These are phyloP conservation scores for Trametes sp. DNA, from an alignment of 1,284 basidiomycete species.

Conservation along the genomic window DNA sequence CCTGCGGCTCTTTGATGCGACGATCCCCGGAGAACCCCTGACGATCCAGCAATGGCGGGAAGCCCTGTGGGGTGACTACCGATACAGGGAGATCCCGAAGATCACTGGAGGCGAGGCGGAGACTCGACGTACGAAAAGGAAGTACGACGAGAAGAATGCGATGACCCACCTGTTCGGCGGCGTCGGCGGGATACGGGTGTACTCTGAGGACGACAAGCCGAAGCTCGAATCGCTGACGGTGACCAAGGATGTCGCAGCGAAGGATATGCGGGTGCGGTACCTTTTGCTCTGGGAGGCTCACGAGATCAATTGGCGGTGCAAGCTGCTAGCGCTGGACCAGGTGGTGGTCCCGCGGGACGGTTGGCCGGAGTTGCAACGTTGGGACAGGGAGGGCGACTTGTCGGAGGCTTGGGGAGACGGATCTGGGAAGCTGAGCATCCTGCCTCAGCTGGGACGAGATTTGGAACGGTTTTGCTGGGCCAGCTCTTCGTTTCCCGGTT, in stretches of 20 bases:
- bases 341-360: not conserved
- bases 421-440: not conserved
- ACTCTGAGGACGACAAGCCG: not conserved
- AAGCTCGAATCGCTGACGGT: not conserved
- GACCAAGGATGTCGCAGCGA: not conserved
- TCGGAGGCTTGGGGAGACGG: not conserved
- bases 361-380: not conserved
- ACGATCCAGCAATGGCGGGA: not conserved
- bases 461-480: not conserved
- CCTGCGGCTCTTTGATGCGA: not conserved
- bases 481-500: not conserved
- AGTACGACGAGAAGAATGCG: not conserved
- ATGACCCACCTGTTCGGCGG: not conserved
- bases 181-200: not conserved
- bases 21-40: not conserved
- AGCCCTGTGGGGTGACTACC: not conserved
- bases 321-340: not conserved
- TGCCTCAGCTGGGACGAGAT: not conserved
- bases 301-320: not conserved
- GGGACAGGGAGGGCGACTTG: not conserved
- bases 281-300: not conserved
- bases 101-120: not conserved
- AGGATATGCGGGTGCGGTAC: not conserved
- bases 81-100: too few species aligned
- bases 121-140: not conserved